phyloP scores from a whole-genome alignment of 2,329 filamentous ascomycete species.

The Ophioceras dolichostomum region DNA sequence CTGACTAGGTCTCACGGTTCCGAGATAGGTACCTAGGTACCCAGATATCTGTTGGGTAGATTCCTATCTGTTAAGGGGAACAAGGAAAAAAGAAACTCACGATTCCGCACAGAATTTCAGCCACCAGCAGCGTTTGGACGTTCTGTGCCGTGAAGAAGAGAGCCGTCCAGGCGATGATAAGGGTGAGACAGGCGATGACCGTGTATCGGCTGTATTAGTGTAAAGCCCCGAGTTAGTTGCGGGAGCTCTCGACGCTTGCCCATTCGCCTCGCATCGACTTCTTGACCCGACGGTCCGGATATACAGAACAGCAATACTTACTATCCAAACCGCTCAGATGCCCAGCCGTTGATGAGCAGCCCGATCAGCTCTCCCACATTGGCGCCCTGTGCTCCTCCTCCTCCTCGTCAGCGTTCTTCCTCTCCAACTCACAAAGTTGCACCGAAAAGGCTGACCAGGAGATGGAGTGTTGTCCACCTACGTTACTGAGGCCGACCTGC shows the following conservation, averaged over 20 bases:
- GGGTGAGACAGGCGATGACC: conserved; percentile 43
- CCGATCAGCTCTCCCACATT: conserved; percentile 54
- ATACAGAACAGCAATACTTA: no score
- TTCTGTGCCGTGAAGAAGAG: conserved; percentile 54
- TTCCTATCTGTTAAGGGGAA: no score
- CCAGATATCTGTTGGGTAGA: no score
- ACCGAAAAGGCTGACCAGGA: no score
- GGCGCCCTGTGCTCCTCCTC: conserved; percentile 30
- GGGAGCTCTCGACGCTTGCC: not conserved
- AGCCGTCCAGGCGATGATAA: conserved; percentile 44
- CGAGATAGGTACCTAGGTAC: no score
- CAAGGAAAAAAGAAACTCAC: conserved; percentile 12
- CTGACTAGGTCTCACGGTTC: no score
- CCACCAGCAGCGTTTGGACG: conserved; percentile 43
- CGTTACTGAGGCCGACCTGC: conserved; percentile 50
- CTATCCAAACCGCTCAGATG: conserved; percentile 59
- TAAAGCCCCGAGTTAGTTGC: not conserved
- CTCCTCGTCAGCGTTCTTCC: not conserved
- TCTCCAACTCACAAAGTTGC: not conserved
- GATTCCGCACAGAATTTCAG: conserved; percentile 49
- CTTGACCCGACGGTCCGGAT: no score
- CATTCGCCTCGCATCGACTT: not conserved
- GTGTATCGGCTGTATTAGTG: conserved; percentile 38
- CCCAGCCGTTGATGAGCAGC: conserved; percentile 51
- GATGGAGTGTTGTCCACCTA: conserved; percentile 5